Evolutionary conservation across 352 stramenopile species (phyloP).

Genomic region (Globisporangium irregulare): DNA sequence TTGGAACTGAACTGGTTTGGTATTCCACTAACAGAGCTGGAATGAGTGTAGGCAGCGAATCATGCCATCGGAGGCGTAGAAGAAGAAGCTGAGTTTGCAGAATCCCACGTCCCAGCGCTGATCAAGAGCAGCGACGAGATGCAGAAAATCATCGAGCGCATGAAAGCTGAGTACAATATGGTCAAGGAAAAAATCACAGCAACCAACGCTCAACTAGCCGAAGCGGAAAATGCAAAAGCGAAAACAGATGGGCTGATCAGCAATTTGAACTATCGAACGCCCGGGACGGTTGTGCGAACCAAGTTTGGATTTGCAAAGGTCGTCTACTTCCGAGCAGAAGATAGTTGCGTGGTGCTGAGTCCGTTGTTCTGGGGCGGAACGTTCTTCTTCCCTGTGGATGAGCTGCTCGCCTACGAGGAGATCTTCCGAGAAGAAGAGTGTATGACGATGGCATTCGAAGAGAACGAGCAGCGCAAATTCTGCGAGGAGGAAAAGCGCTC

Average conservation of each 20-base stretch:
- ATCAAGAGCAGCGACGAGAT: conserved; percentile 62
- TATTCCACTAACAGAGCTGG: too few relatives aligned
- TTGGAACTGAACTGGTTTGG: too few relatives aligned
- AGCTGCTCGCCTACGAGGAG: conserved; percentile 46
- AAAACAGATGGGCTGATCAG: conserved; percentile 29
- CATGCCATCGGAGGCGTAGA: conserved; percentile 65
- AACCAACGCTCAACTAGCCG: conserved; percentile 20
- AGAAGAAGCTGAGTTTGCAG: conserved; percentile 73
- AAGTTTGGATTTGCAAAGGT: conserved; percentile 48
- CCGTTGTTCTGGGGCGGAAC: conserved; percentile 48
- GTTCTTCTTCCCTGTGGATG: conserved; percentile 40
- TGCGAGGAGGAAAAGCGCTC: conserved; percentile 16
- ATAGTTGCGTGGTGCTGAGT: conserved; percentile 46
- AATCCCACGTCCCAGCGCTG: conserved; percentile 62
- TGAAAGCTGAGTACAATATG: conserved; percentile 25
- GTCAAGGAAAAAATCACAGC: conserved; percentile 20
- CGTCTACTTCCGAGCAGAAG: conserved; percentile 46
- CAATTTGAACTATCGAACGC: conserved; percentile 38
- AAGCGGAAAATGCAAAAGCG: conserved; percentile 17
- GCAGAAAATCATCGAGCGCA: conserved; percentile 34
- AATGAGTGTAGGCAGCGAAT: conserved; percentile 22
- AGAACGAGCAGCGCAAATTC: conserved; percentile 24
- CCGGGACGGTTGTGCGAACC: conserved; percentile 38
- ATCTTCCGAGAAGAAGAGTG: conserved; percentile 44
- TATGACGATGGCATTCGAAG: conserved; percentile 46